These are phyloP conservation scores for Maudiozyma bulderi DNA, from an alignment of 805 yeast genomes.

Conservation along the genomic window DNA sequence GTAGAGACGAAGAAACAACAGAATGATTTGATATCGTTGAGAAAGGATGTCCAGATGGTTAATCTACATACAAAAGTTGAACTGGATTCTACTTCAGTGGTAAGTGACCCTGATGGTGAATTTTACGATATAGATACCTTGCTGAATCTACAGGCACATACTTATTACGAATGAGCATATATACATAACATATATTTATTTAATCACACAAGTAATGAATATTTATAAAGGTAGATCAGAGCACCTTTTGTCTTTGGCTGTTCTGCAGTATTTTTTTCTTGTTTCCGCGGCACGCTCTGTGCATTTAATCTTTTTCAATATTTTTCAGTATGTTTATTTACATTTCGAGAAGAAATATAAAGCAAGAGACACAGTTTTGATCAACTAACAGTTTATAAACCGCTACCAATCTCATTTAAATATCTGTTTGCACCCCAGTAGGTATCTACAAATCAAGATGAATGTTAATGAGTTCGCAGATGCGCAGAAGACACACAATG, in stretches of 20 bases:
- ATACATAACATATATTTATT: background rate
- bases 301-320: too few relatives aligned
- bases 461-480: slow-evolving; percentile 25
- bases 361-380: too few relatives aligned
- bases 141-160: slow-evolving; percentile 9
- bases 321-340: too few relatives aligned
- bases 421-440: too few relatives aligned
- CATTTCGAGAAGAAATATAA: too few relatives aligned
- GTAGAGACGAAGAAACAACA: slow-evolving; percentile 38
- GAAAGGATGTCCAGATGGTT: slow-evolving; percentile 42
- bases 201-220: background rate
- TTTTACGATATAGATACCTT: slow-evolving; percentile 26
- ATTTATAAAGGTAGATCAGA: too few relatives aligned
- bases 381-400: too few relatives aligned
- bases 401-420: too few relatives aligned
- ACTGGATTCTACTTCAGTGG: background rate
- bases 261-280: too few relatives aligned
- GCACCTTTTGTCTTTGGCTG: too few relatives aligned
- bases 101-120: slow-evolving; percentile 12
- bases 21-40: slow-evolving; percentile 34
- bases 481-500: slow-evolving; percentile 24
- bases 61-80: slow-evolving; percentile 29
- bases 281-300: too few relatives aligned
- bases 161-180: slow-evolving; percentile 19
- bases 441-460: slow-evolving; percentile 7